Evolutionary conservation across 768 basidiomycete species (phyloP).

Genomic region (Fomitopsis serialis): DNA sequence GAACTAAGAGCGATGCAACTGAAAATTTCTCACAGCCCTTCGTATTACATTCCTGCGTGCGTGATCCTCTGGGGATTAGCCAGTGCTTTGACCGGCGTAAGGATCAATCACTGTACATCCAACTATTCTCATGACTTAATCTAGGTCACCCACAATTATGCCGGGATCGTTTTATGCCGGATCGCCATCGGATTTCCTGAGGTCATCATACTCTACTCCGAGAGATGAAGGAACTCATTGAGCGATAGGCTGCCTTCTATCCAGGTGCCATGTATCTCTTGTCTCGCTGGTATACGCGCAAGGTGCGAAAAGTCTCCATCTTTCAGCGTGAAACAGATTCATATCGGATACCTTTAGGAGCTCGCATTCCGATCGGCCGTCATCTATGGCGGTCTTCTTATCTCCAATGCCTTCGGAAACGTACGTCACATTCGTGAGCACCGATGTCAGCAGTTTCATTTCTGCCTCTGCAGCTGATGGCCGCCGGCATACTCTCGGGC

Average conservation of each 20-base stretch:
- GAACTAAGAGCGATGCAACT: no score
- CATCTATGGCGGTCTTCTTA: conserved; percentile 52
- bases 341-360: conserved; percentile 39
- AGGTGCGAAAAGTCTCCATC: conserved; percentile 13
- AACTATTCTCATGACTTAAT: neutral
- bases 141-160: conserved; percentile 49
- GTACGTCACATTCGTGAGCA: conserved; percentile 29
- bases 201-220: conserved; percentile 16
- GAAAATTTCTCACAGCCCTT: conserved; percentile 38
- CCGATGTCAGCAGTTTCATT: neutral
- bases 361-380: conserved; percentile 60
- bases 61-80: conserved; percentile 60
- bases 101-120: conserved; percentile 8
- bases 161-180: conserved; percentile 50
- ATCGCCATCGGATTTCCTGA: conserved; percentile 63
- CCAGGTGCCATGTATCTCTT: conserved; percentile 45
- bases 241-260: conserved; percentile 51
- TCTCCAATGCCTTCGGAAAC: conserved; percentile 64
- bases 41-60: conserved; percentile 54
- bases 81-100: conserved; percentile 57
- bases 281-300: conserved; percentile 33
- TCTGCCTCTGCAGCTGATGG: conserved; percentile 43
- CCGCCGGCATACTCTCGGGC: conserved; percentile 64
- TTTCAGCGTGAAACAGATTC: neutral
- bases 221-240: neutral